Evolutionary conservation across 768 basidiomycete species (phyloP), one percentile per base, ranked within the genome.

Genomic region (Artomyces pyxidatus): DNA sequence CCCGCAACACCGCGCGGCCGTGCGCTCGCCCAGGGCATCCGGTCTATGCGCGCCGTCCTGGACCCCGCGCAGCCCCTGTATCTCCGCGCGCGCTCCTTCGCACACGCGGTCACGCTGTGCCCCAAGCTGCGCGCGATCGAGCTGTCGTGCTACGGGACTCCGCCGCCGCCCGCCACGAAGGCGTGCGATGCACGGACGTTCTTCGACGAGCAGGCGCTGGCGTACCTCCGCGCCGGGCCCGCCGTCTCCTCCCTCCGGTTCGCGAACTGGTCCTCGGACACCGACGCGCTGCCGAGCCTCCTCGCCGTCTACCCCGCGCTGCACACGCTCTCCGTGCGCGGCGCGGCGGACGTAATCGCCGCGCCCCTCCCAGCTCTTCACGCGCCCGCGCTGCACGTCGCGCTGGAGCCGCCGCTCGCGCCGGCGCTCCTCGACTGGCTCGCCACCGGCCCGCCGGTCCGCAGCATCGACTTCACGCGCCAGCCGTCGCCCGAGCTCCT

Each of bases 241-340:
- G 59, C 53, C 39, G 67, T 72, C 26, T 60, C 64, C 7, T 64
- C 71, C 5, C 69, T 88, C 4, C 73, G 75, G 47, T 81, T 88
- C 58, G 76, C 73, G 60, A 87, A 88, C 59, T 86, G 82, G 83
- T 80, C 85, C 10, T 75, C 80, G 52, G 79, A 83, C 59, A 64
- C 71, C 43, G 64, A 75, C 35, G 67, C 74, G 14, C 65, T 86
- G 45, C 65, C 71, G 41, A 80, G 83, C 62, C 73, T 88, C 35
- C 75, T 87, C 53, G 72, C 76, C 45, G 66, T 81, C 48, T 86
- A 80, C 77, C 73, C 82, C 2, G 68, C 72, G 14, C 65, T 88
- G 48, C 67, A 66, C 46, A 72, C 74, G 19, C 74, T 88, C 28
- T 69, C 73, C 44, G 70, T 83, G 37, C 73, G 75, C 49, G 84